Evolutionary conservation across 1,139 yeast species (phyloP), one percentile per base, ranked within the genome.

Genomic region (Ogataea hybrid): DNA sequence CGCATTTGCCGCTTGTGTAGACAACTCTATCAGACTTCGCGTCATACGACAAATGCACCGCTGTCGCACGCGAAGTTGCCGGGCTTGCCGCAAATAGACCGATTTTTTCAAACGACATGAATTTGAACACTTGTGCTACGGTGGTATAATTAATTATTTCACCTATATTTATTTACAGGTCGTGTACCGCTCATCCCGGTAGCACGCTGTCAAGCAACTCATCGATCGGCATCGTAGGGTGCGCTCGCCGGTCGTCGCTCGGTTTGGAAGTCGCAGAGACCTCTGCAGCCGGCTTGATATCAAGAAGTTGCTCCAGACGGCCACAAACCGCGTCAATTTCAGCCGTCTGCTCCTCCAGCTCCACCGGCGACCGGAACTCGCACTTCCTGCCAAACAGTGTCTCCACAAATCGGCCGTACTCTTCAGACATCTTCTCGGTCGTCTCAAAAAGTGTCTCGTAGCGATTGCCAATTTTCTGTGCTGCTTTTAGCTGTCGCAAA

Each of bases 1-100:
- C 77, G 5, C 95, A 81, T 61, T 87, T 86, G 37, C 96, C 96
- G 52, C 82, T 69, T 15, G 92, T 80, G 59, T 90, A 92, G 2
- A 84, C 95, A 38, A 92, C n/a, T 68, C 94, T 68, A 54, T 84
- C 79, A 34, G 82, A 70, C 44, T 73, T 69, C 22, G 73, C 59
- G 59, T 89, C 95, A 58, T 85, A 89, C 0, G 95, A 77, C 35
- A 92, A 63, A 50, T 81, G 89, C 5, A 85, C 79, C 9, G 84
- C 70, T 42, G 75, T 80, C 21, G 83, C 95, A 52, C 92, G 73
- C 28, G 71, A 62, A 2, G 97, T 88, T 17, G 77, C 54, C 0
- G 97, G 97, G 51, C 81, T 82, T 4, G 97, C 90, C 2, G 95
- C 85, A 62, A 75, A 71, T n/a, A 63, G 57, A n/a, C 51, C 48